Percentiles rank a stretch among this genome's conserved stretches.
These are phyloP conservation scores for Alternaria triticina DNA, from an alignment of 2,329 filamentous ascomycete genomes.

Conservation along the genomic window DNA sequence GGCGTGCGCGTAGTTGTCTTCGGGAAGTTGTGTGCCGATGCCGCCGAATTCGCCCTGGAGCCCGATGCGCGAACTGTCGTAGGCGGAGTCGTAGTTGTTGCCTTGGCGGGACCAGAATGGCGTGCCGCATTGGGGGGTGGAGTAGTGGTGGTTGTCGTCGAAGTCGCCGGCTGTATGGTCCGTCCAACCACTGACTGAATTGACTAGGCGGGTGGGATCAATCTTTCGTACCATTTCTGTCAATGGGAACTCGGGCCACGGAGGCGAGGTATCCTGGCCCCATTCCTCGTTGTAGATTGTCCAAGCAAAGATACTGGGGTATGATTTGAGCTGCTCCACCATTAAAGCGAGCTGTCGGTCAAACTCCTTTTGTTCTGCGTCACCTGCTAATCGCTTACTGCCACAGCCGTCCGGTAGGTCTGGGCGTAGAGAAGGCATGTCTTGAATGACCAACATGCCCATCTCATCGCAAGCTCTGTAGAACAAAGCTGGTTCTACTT, in stretches of 20 bases:
- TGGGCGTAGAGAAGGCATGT: constrained; percentile 68
- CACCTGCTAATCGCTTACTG: constrained; percentile 18
- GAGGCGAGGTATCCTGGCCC: constrained; percentile 54
- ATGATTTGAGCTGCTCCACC: constrained; percentile 68
- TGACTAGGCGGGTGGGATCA: constrained; percentile 69
- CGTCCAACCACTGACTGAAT: constrained; percentile 69
- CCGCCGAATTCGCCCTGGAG: constrained; percentile 77
- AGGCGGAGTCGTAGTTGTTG: constrained; percentile 58
- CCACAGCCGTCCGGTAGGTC: constrained; percentile 22
- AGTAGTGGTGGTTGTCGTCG: constrained; percentile 73
- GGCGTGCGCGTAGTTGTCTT: constrained; percentile 62
- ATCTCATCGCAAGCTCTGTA: constrained; percentile 72
- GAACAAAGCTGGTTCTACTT: constrained; percentile 70
- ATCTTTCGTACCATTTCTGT: constrained; percentile 61
- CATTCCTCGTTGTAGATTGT: constrained; percentile 76
- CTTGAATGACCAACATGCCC: constrained; percentile 71
- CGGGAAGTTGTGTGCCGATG: constrained; percentile 65
- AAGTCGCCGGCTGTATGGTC: constrained; percentile 73
- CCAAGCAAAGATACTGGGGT: constrained; percentile 70
- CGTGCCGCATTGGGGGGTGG: constrained; percentile 72
- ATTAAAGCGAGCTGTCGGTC: constrained; percentile 67
- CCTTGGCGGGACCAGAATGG: constrained; percentile 68
- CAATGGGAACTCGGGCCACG: constrained; percentile 64
- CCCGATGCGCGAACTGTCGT: constrained; percentile 64
- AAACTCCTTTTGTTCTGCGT: constrained; percentile 71